A percentile compares a stretch with the other conserved stretches of the same genome.
phyloP scores from a whole-genome alignment of 306 rosid species.

The Sophora flavescens region DNA sequence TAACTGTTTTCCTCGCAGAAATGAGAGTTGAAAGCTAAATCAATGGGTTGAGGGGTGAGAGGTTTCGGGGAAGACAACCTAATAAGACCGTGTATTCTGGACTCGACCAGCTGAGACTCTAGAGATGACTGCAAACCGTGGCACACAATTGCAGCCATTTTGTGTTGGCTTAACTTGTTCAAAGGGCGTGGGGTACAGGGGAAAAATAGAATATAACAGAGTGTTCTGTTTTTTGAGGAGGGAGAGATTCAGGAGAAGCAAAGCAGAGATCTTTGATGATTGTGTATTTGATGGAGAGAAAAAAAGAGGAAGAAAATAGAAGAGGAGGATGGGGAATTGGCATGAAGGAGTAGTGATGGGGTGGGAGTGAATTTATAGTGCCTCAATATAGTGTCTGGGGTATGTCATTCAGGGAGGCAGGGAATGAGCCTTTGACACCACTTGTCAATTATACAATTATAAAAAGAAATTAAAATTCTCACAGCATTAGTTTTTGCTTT shows the following conservation, averaged over 20 bases:
- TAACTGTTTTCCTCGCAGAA: conserved; percentile 25
- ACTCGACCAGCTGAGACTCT: conserved; percentile 67
- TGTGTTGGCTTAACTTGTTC: conserved; percentile 24
- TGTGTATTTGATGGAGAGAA: conserved; percentile 30
- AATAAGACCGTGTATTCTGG: conserved; percentile 63
- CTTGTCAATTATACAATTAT: conserved; percentile 55
- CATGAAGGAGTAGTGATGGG: conserved; percentile 52
- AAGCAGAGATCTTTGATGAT: conserved; percentile 6
- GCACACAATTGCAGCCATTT: conserved; percentile 78
- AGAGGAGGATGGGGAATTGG: conserved; percentile 14
- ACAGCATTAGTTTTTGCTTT: too few relatives aligned
- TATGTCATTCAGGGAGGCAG: conserved; percentile 44
- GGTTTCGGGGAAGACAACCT: conserved; percentile 53
- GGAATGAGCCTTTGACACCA: conserved; percentile 54
- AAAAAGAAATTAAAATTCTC: too few relatives aligned
- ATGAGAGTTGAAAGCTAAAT: conserved; percentile 50
- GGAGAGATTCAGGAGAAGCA: conserved; percentile 10
- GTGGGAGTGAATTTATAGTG: conserved; percentile 76
- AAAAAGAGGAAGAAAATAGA: neutral
- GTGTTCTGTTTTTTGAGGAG: conserved; percentile 32
- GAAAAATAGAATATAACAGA: conserved; percentile 40
- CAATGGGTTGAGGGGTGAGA: conserved; percentile 52
- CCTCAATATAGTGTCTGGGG: conserved; percentile 56
- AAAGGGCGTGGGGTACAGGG: neutral
- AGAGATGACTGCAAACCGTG: conserved; percentile 61